Evolutionary conservation across 352 stramenopile species (phyloP), one percentile per base, ranked within the genome.

Genomic region (Phytopythium aichiense): DNA sequence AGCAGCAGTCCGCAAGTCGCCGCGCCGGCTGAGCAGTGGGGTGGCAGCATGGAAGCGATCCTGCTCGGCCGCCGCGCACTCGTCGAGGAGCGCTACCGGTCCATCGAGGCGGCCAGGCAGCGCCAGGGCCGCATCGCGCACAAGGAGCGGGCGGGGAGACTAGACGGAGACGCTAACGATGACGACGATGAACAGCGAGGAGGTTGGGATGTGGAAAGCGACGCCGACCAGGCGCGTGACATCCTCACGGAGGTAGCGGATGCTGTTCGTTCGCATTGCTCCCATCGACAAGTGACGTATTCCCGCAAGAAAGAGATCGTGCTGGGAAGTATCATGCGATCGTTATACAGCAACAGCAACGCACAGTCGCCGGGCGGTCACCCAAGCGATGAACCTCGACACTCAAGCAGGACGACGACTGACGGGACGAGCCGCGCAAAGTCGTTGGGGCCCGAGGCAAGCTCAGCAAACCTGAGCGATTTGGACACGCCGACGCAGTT

Each of bases 401-500:
- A 18, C 42, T 28, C 42, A 5, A 22, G 42, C 16, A 49, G 20
- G 6, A 16, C 42, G 16, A 4, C 50, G 20, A 11, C 22, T 54
- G 48, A 15, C 4, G 12, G 3, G 1, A 42, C 50, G 5, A 42
- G 23, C 23, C 6, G 50, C 7, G n/a, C 5, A 0, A 49, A 49
- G 42, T 2, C 6, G 7, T 11, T 49, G 18, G 50, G 9, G 1
- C 9, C 16, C 0, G 25, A 56, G 28, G 23, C 13, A 18, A 15
- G 1, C 11, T 5, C 50, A 16, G 6, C 33, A 15, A 56, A 15
- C 23, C 48, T 91, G 18, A 63, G 74, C 4, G 77, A 88, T 4
- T 63, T 94, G 1, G 74, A 81, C 0, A 42, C 87, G 0, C 65
- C 84, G 0, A 81, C 72, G 6, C 85, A 94, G 59, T 59, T 92